phyloP scores from a whole-genome alignment of 495 filamentous ascomycete genomes.

The Aspergillus cristatus region DNA sequence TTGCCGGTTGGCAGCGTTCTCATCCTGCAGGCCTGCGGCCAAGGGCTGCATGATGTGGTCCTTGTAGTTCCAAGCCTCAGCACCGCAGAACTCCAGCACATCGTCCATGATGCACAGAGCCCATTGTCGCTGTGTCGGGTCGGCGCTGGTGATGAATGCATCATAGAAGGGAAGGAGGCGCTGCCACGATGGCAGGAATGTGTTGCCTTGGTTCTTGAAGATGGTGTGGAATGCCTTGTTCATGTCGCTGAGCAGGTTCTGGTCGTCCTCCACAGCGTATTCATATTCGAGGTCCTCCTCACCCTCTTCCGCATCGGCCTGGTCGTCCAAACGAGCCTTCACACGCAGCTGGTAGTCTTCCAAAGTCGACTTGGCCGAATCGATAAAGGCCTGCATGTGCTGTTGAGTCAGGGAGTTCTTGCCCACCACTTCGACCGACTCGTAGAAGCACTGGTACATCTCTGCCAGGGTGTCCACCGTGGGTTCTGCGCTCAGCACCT shows the following conservation, averaged over 20 bases:
- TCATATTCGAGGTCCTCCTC: slow-evolving; percentile 62
- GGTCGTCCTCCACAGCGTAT: slow-evolving; percentile 94
- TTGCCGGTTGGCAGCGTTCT: slow-evolving; percentile 85
- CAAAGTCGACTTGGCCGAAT: slow-evolving; percentile 70
- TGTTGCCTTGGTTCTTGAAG: slow-evolving; percentile 84
- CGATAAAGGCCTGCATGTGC: slow-evolving; percentile 81
- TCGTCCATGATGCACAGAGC: slow-evolving; percentile 98
- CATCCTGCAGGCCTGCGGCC: slow-evolving; percentile 70
- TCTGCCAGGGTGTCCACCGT: slow-evolving; percentile 94
- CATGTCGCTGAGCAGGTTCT: slow-evolving; percentile 95
- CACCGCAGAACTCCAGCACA: slow-evolving; percentile 91
- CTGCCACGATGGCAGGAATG: slow-evolving; percentile 83
- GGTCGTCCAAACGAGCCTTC: slow-evolving; percentile 66
- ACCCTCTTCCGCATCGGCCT: slow-evolving; percentile 67
- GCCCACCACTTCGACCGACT: slow-evolving; percentile 90
- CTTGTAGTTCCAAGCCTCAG: slow-evolving; percentile 72
- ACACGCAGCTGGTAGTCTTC: slow-evolving; percentile 89
- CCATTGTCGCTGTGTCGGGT: slow-evolving; percentile 95
- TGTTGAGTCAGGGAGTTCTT: slow-evolving; percentile 65
- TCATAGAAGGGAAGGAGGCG: slow-evolving; percentile 76
- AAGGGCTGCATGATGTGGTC: slow-evolving; percentile 78
- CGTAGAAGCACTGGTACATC: slow-evolving; percentile 99
- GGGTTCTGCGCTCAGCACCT: slow-evolving; percentile 90
- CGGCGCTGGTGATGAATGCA: slow-evolving; percentile 69
- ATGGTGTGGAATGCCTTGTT: slow-evolving; percentile 99